Base-by-base conservation (phyloP, 1,284 basidiomycete genomes). In the Tausonia pullulans region DNA sequence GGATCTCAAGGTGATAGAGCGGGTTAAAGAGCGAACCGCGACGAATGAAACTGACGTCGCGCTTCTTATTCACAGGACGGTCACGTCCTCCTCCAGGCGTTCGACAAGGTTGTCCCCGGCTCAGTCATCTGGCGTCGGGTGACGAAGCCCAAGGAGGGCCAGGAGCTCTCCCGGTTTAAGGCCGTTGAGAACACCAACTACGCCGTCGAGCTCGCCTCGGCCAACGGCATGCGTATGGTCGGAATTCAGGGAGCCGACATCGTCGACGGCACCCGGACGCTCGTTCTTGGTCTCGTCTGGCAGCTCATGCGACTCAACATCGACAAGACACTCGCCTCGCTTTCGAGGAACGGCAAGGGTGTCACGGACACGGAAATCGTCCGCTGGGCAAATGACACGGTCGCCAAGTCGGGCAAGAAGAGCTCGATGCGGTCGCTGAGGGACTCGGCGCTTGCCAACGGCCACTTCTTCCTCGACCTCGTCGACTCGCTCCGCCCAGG, bases 141-240 rank as follows among this genome's bases (percentile, higher is more conserved):
- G 16, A 88, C 87, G 66, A 95, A 95, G 78, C 92, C 93, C 39
- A 93, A 88, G 74, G 87, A 82, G 44, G 88, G 88, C 73, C 87
- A 87, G 73, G 88, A 85, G 63, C 80, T 98, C 39, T 93, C 91
- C 49, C 82, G 92, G 63, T 98, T 98, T 83, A 98, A 98, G 81
- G 86, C 86, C 55, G 93, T 98, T 48, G 96, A 98, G 78, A 98
- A 98, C 78, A 97, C 91, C 62, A 98, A 98, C 76, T 98, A 98
- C 72, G 86, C 81, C 4, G 87, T 98, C 61, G 95, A 98, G 61
- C 84, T 98, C 14, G 94, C 86, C 14, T 91, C 88, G 76, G 85
- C 89, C 73, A 93, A 90, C 74, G 85, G 87, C 58, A 91, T 98
- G 90, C 91, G 91, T 75, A 81, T 98, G 68, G 93, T 98, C 64